These are phyloP conservation scores for Nematodospora valgi DNA, from an alignment of 805 yeast genomes.

Conservation along the genomic window DNA sequence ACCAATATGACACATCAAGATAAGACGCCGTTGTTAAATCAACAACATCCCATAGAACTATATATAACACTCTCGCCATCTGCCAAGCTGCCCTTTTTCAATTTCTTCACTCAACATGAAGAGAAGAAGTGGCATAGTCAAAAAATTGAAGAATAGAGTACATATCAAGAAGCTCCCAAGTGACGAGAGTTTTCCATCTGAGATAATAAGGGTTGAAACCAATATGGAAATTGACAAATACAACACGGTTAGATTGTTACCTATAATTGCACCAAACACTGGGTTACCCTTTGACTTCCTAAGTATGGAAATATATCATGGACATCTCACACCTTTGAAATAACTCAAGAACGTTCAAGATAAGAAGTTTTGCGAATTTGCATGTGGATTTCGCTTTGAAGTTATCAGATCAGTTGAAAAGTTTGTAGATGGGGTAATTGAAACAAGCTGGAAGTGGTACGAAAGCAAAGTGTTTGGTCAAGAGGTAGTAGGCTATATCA, in stretches of 20 bases:
- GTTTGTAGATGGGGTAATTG: neutral
- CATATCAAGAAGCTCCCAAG: too few relatives aligned
- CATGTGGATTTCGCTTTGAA: constrained; percentile 8
- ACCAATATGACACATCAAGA: too few relatives aligned
- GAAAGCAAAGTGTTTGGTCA: constrained; percentile 3
- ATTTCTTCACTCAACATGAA: too few relatives aligned
- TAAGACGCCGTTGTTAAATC: too few relatives aligned
- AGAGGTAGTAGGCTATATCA: constrained; percentile 3
- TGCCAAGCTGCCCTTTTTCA: too few relatives aligned
- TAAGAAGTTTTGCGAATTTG: constrained; percentile 2
- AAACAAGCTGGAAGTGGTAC: neutral
- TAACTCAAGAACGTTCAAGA: constrained; percentile 2
- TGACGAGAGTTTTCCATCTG: too few relatives aligned
- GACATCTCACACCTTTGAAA: neutral
- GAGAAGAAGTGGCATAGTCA: too few relatives aligned
- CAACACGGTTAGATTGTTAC: constrained; percentile 1
- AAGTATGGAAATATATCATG: neutral
- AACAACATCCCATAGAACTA: too few relatives aligned
- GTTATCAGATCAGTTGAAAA: constrained; percentile 2
- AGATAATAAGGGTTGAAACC: too few relatives aligned
- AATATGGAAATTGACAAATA: constrained; percentile 3
- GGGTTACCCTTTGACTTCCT: constrained; percentile 3
- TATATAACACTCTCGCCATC: too few relatives aligned
- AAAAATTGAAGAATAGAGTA: too few relatives aligned
- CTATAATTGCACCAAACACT: neutral